Conservation (phyloP, 139 green algal species). For the Picochlorum sp. region DNA sequence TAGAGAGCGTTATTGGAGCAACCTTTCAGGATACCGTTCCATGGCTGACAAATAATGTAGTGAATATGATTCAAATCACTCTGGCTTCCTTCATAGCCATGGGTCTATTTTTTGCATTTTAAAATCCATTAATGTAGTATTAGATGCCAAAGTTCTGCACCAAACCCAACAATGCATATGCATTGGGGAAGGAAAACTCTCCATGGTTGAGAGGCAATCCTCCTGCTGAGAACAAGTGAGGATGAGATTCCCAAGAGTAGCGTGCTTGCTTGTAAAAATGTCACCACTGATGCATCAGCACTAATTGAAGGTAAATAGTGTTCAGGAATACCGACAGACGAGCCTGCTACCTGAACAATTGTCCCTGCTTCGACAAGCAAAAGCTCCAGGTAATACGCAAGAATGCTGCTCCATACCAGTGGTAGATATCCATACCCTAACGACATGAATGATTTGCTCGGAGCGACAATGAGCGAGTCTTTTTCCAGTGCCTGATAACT, state of each 20-base stretch:
- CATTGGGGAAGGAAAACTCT: slow-evolving; percentile 33
- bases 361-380: slow-evolving; percentile 42
- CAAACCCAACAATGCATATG: slow-evolving; percentile 33
- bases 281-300: slow-evolving; percentile 3
- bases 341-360: slow-evolving; percentile 15
- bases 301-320: slow-evolving; percentile 15
- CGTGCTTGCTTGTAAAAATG: slow-evolving; percentile 37
- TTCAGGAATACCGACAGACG: slow-evolving; percentile 19
- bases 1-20: slow-evolving; percentile 86
- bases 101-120: not conserved
- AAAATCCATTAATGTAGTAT: slow-evolving; percentile 23
- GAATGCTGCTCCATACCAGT: slow-evolving; percentile 36
- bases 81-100: slow-evolving; percentile 63
- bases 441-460: slow-evolving; percentile 38
- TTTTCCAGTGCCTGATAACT: not conserved
- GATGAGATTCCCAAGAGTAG: slow-evolving; percentile 35
- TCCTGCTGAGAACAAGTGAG: slow-evolving; percentile 42
- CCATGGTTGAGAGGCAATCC: slow-evolving; percentile 45
- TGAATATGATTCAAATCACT: slow-evolving; percentile 93
- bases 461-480: not conserved
- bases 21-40: slow-evolving; percentile 55
- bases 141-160: slow-evolving; percentile 54
- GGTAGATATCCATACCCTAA: slow-evolving; percentile 62
- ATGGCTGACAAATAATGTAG: slow-evolving; percentile 92
- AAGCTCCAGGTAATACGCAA: slow-evolving; percentile 44